Conservation (phyloP, 345 rosid species). For the Toxicodendron radicans region DNA sequence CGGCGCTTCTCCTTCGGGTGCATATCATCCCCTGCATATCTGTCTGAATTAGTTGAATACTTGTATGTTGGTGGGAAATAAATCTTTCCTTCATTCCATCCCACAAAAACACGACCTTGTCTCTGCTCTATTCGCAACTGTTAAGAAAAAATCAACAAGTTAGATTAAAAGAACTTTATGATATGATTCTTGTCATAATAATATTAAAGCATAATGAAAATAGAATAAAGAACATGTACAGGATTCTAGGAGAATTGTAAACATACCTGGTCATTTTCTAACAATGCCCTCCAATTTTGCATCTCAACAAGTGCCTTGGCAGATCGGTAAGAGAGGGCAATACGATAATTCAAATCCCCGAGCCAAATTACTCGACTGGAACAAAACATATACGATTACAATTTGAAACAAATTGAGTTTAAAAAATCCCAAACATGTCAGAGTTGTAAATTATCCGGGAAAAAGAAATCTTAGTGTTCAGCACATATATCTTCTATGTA, state of each 20-base stretch:
- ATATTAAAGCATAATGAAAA: neutral
- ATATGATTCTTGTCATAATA: neutral
- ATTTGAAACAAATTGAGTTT: neutral
- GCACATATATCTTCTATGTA: neutral
- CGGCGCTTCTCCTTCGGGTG: conserved; percentile 97
- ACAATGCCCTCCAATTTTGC: conserved; percentile 98
- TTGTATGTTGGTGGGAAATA: conserved; percentile 99
- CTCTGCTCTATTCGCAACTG: conserved; percentile 95
- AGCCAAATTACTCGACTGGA: conserved; percentile 95
- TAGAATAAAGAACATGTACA: neutral
- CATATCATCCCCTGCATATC: conserved; percentile 88
- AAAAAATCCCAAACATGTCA: neutral
- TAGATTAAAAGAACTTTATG: conserved; percentile 17
- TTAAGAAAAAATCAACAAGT: conserved; percentile 20
- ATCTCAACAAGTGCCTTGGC: conserved; percentile 98
- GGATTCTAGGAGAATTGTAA: conserved; percentile 7
- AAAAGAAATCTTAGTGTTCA: neutral
- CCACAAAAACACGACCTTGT: conserved; percentile 77
- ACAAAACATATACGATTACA: conserved; percentile 15
- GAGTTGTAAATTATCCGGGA: neutral
- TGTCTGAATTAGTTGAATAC: conserved; percentile 94
- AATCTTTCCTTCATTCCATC: conserved; percentile 94
- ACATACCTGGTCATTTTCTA: conserved; percentile 91
- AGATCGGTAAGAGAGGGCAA: conserved; percentile 89
- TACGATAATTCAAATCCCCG: conserved; percentile 95